Evolutionary conservation across 2,329 filamentous ascomycete species (phyloP), one percentile per base, ranked within the genome.

Genomic region (Aureobasidium namibiae): DNA sequence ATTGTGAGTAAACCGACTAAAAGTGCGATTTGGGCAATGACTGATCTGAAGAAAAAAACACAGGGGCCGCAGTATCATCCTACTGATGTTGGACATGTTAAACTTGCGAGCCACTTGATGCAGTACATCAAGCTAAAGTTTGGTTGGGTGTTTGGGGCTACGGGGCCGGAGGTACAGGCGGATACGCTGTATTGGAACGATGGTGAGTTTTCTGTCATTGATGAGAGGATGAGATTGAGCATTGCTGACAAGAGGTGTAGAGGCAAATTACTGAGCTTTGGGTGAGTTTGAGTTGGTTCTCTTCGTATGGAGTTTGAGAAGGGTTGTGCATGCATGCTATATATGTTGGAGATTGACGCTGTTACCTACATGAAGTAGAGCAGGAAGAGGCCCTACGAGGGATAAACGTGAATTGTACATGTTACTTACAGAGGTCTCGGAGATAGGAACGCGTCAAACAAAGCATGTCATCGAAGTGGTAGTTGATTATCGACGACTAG

Each of bases 1-100:
- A 82, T 84, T 61, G 56, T 59, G 14, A 36, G 56, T 26, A 14
- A 8, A n/a, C 3, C n/a, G n/a, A 3, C 10, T n/a, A 2, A 18
- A 31, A 16, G 3, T 4, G 14, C 14, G 26, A 14, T 24, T 18
- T n/a, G n/a, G 21, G 1, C 3, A 3, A 8, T 4, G 9, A 29
- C 23, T 53, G 14, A 41, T 24, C 0, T 13, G 14, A n/a, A n/a
- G n/a, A n/a, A n/a, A n/a, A n/a, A 9, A 10, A 13, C 5, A 3
- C 26, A 59, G 56, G 78, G 75, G 2, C 82, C 82, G 7, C 74
- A 77, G 63, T 83, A 75, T 63, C 83, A 86, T 65, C 82, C 81
- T 0, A 85, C 82, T 0, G 83, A 86, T 65, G 77, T 84, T 8
- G 82, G 82, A 0, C 79, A 83, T 57, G 74, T 85, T 65, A 85